Conservation (phyloP, 371 early-diverging fungal genomes). For the Mucor plumbeus region DNA sequence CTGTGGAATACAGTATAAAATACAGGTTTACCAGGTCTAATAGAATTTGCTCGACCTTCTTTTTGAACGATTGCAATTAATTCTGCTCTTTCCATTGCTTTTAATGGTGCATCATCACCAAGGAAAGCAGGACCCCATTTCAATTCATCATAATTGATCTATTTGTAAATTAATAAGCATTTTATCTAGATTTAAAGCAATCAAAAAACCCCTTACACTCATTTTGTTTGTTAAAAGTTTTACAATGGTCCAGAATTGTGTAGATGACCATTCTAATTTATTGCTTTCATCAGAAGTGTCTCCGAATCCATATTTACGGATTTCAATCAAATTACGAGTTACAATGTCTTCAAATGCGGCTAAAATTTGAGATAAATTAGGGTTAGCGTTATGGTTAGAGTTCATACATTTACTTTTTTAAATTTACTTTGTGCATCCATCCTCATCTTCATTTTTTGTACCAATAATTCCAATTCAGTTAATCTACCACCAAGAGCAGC, state of each 20-base stretch:
- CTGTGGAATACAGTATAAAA: constrained; percentile 78
- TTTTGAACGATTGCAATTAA: constrained; percentile 76
- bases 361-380: constrained; percentile 21
- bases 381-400: too few relatives aligned
- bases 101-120: constrained; percentile 76
- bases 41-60: constrained; percentile 79
- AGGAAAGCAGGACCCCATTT: constrained; percentile 80
- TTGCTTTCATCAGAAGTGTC: constrained; percentile 62
- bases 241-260: constrained; percentile 82
- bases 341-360: constrained; percentile 87
- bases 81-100: constrained; percentile 88
- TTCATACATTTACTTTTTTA: background rate
- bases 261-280: constrained; percentile 65
- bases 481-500: constrained; percentile 86
- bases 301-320: constrained; percentile 84
- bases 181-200: background rate
- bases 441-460: constrained; percentile 84
- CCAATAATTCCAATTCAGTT: constrained; percentile 84
- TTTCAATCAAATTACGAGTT: constrained; percentile 75
- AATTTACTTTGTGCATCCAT: constrained; percentile 62
- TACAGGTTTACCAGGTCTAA: constrained; percentile 85
- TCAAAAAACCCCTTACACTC: constrained; percentile 51
- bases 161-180: background rate
- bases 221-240: constrained; percentile 59
- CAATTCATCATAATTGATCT: constrained; percentile 80